A percentile compares a stretch with the other conserved stretches of the same genome.
Conservation (phyloP, 352 stramenopile genomes). For the Phytophthora capsici region DNA sequence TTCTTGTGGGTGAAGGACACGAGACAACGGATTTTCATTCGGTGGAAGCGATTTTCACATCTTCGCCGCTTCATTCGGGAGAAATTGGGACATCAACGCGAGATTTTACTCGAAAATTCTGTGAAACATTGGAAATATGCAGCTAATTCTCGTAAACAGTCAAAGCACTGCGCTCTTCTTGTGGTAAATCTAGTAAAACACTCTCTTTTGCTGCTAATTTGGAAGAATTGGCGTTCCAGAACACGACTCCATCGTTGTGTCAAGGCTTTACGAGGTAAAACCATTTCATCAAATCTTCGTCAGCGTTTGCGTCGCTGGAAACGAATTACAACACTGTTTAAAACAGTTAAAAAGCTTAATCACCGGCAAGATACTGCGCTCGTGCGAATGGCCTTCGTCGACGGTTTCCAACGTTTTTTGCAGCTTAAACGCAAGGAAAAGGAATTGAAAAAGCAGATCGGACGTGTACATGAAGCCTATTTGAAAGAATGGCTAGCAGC, state of each 20-base stretch:
- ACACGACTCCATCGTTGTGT: conserved; percentile 6
- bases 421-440: conserved; percentile 21
- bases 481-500: conserved; percentile 37
- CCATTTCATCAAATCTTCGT: conserved; percentile 11
- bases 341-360: conserved; percentile 13
- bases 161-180: background rate
- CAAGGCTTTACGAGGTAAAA: conserved; percentile 16
- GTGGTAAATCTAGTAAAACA: background rate
- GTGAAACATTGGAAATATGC: conserved; percentile 22
- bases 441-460: conserved; percentile 20
- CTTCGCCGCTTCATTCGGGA: conserved; percentile 8
- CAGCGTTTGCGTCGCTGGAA: conserved; percentile 30
- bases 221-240: conserved; percentile 22
- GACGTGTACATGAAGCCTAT: conserved; percentile 27
- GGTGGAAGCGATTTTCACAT: conserved; percentile 25
- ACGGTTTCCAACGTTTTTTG: conserved; percentile 31
- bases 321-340: conserved; percentile 13
- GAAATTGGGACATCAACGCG: conserved; percentile 4
- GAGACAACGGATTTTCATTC: conserved; percentile 8
- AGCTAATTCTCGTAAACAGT: conserved; percentile 1
- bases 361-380: background rate
- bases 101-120: conserved; percentile 1
- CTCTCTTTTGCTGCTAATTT: background rate
- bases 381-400: conserved; percentile 16
- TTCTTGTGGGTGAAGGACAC: conserved; percentile 37